A percentile compares a stretch with the other conserved stretches of the same genome.
phyloP scores from a whole-genome alignment of 1,284 basidiomycete species.

The Fomitopsis schrenkii region DNA sequence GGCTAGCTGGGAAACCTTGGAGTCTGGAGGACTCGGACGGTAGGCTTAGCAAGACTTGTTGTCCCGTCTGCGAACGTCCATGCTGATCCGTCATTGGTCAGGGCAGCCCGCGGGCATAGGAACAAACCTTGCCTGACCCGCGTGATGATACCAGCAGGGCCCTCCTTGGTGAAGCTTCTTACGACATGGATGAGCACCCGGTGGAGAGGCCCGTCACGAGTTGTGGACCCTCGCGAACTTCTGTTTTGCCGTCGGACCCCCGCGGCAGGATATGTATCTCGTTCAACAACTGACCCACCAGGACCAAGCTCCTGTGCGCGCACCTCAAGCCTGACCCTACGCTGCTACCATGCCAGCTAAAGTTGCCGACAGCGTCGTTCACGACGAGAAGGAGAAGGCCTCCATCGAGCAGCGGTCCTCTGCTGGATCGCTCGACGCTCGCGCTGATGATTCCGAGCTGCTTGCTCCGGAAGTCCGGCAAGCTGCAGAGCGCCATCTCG shows the following conservation, averaged over 20 bases:
- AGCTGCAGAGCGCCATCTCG: neutral
- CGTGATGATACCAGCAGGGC: neutral
- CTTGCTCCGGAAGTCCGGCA: neutral
- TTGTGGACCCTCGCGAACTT: neutral
- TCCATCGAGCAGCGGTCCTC: constrained; percentile 1
- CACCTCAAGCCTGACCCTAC: neutral
- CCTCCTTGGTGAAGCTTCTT: neutral
- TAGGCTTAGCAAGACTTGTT: neutral
- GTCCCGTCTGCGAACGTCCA: neutral
- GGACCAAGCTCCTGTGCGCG: neutral
- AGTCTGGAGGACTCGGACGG: neutral
- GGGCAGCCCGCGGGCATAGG: neutral
- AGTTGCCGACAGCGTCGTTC: neutral
- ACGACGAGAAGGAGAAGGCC: neutral
- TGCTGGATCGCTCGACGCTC: neutral
- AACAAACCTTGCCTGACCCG: neutral
- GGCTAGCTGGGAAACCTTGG: neutral
- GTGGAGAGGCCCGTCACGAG: constrained; percentile 1
- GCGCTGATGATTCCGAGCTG: neutral
- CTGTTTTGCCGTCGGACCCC: constrained; percentile 1
- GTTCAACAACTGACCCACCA: neutral
- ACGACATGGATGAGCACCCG: neutral
- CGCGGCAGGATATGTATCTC: neutral
- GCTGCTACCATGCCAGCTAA: neutral
- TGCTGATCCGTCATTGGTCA: neutral